Percentiles rank a stretch among this genome's conserved stretches.
phyloP scores from a whole-genome alignment of 352 stramenopile genomes.

The Globisporangium iwayamae region DNA sequence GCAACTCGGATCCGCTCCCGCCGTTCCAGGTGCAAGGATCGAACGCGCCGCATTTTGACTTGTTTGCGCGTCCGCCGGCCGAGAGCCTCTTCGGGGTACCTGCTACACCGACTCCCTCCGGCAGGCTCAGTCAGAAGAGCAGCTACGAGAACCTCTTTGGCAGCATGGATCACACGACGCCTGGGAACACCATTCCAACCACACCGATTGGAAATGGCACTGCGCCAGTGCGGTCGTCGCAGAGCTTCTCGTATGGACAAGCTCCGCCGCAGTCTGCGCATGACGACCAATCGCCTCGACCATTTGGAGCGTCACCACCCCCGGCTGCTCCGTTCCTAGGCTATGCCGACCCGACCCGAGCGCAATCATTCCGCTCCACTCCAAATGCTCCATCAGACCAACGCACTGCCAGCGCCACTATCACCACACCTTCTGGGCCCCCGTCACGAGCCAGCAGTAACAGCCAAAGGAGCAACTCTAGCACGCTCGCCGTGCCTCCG shows the following conservation, averaged over 20 bases:
- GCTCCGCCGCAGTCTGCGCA: conserved; percentile 17
- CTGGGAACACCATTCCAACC: conserved; percentile 8
- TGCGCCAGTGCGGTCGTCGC: conserved; percentile 26
- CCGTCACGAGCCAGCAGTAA: conserved; percentile 8
- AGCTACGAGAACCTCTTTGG: conserved; percentile 48
- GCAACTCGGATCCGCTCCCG: conserved; percentile 10
- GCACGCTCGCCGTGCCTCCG: conserved; percentile 14
- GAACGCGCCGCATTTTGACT: conserved; percentile 18
- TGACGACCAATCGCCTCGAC: conserved; percentile 11
- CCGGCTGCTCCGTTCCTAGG: conserved; percentile 66
- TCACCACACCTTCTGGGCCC: conserved; percentile 9
- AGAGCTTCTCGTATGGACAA: conserved; percentile 46
- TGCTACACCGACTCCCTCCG: conserved; percentile 25
- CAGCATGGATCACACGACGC: conserved; percentile 19
- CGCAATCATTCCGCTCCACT: conserved; percentile 37
- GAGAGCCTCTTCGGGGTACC: conserved; percentile 41
- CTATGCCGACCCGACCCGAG: conserved; percentile 43
- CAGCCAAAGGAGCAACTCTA: conserved; percentile 19
- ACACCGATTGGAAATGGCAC: conserved; percentile 11
- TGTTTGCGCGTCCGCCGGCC: conserved; percentile 24
- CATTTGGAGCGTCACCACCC: conserved; percentile 28
- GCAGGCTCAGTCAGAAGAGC: conserved; percentile 24
- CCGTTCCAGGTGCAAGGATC: conserved; percentile 28
- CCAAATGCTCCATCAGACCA: conserved; percentile 10
- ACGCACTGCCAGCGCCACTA: conserved; percentile 15